These are phyloP conservation scores for Starmerella etchellsii DNA, from an alignment of 805 yeast species.

Conservation along the genomic window DNA sequence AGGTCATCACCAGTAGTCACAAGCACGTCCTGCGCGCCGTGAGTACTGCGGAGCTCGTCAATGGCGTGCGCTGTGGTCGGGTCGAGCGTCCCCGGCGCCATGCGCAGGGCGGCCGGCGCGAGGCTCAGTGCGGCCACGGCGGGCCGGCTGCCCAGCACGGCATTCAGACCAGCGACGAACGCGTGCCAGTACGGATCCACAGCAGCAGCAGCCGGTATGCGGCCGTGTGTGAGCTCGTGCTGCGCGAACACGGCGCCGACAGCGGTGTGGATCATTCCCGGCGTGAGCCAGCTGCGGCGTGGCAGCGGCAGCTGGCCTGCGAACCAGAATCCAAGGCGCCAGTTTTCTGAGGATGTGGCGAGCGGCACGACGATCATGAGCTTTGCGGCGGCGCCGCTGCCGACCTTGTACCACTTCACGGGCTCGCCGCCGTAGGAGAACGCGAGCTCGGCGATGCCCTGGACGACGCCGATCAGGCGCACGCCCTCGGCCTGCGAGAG, in stretches of 20 bases:
- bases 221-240: conserved; percentile 3
- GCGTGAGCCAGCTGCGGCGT: conserved; percentile 2
- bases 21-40: conserved; percentile 30
- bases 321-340: conserved; percentile 22
- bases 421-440: conserved; percentile 17
- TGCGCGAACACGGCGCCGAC: conserved; percentile 5
- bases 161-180: neutral
- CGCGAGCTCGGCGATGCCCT: conserved; percentile 21
- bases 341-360: conserved; percentile 3
- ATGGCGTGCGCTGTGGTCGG: conserved; percentile 65
- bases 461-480: conserved; percentile 19
- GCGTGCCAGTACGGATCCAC: conserved; percentile 4
- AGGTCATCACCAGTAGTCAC: conserved; percentile 8
- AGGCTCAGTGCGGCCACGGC: conserved; percentile 1
- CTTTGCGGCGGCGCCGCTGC: neutral
- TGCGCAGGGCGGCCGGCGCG: conserved; percentile 11
- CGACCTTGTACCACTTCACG: conserved; percentile 12
- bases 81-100: conserved; percentile 37
- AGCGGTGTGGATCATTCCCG: conserved; percentile 6
- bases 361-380: conserved; percentile 10
- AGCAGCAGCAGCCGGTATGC: neutral
- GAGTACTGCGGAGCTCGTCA: conserved; percentile 51
- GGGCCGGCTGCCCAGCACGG: neutral
- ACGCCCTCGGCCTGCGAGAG: conserved; percentile 5
- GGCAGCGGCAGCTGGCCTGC: conserved; percentile 9